These are phyloP conservation scores for Exophiala sideris DNA, from an alignment of 2,329 filamentous ascomycete genomes.

Conservation along the genomic window DNA sequence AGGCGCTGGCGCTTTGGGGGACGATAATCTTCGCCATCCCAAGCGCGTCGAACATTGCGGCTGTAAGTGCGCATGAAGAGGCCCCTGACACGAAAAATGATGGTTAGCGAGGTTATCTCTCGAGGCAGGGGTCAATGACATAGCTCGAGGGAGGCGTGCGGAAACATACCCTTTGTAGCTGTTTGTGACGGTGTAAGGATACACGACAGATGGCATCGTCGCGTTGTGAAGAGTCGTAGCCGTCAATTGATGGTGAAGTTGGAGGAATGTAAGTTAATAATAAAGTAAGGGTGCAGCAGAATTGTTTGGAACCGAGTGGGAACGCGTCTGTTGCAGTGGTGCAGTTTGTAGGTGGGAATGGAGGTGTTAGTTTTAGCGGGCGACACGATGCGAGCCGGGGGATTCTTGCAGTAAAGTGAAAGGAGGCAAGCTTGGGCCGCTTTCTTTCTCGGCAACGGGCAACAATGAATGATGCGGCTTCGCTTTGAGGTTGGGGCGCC, in stretches of 20 bases:
- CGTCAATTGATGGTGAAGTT: neutral
- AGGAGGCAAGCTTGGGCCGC: too few species aligned
- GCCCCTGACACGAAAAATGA: constrained; percentile 34
- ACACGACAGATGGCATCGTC: constrained; percentile 24
- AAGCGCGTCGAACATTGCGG: constrained; percentile 46
- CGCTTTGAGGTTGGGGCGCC: neutral
- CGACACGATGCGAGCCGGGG: constrained; percentile 19
- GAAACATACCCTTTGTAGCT: constrained; percentile 46
- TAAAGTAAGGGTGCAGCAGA: neutral
- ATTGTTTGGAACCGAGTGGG: constrained; percentile 22
- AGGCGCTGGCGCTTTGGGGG: constrained; percentile 47
- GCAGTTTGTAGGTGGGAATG: neutral
- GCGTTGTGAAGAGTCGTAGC: constrained; percentile 7
- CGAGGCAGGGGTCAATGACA: constrained; percentile 1
- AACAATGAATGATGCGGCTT: neutral
- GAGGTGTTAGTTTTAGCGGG: neutral
- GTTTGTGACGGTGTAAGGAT: constrained; percentile 50
- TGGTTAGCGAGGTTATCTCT: constrained; percentile 13
- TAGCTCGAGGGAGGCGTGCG: constrained; percentile 3
- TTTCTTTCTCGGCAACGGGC: neutral
- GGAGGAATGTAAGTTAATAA: constrained; percentile 1
- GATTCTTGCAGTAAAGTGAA: neutral
- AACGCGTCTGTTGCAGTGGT: constrained; percentile 15
- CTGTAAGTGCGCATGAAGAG: constrained; percentile 50
- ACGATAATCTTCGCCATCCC: constrained; percentile 43